phyloP scores from a whole-genome alignment of 2,329 filamentous ascomycete species.

The Penicillium brevicompactum region DNA sequence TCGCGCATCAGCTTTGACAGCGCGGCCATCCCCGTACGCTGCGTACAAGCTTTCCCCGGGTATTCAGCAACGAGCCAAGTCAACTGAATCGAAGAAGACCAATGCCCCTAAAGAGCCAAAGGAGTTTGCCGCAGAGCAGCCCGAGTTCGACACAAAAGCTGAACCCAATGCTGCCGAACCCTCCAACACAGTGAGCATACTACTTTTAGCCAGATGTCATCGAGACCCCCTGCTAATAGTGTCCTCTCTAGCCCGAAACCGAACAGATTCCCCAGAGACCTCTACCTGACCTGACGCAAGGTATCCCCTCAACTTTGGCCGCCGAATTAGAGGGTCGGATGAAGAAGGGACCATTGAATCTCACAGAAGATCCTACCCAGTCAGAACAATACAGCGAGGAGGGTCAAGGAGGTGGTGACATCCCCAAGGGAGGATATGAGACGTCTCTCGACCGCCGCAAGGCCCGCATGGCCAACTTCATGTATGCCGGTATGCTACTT shows the following conservation, averaged over 20 bases:
- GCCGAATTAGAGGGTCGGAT: slow-evolving; percentile 64
- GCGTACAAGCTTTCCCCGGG: slow-evolving; percentile 39
- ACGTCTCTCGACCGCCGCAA: slow-evolving; percentile 87
- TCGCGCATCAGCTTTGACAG: slow-evolving; percentile 36
- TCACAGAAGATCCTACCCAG: slow-evolving; percentile 54
- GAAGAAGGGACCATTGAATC: slow-evolving; percentile 49
- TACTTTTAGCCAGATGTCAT: not conserved
- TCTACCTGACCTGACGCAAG: slow-evolving; percentile 88
- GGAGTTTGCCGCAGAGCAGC: slow-evolving; percentile 38
- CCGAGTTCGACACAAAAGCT: slow-evolving; percentile 41
- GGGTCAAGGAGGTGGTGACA: slow-evolving; percentile 59
- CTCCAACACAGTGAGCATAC: slow-evolving; percentile 28
- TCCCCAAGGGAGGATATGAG: slow-evolving; percentile 79
- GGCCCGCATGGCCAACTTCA: slow-evolving; percentile 72
- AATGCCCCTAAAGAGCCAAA: slow-evolving; percentile 26
- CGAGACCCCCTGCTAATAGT: slow-evolving; percentile 8
- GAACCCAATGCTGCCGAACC: slow-evolving; percentile 33
- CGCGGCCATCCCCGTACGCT: slow-evolving; percentile 38
- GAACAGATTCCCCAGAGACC: slow-evolving; percentile 58
- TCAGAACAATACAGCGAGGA: slow-evolving; percentile 51
- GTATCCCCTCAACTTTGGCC: slow-evolving; percentile 87
- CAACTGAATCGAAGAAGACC: slow-evolving; percentile 28
- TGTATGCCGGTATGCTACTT: slow-evolving; percentile 65
- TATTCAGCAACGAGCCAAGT: slow-evolving; percentile 23
- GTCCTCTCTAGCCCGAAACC: slow-evolving; percentile 36